A percentile compares a stretch with the other conserved stretches of the same genome.
phyloP scores from a whole-genome alignment of 2,329 filamentous ascomycete species.

The Thelonectria discophora region DNA sequence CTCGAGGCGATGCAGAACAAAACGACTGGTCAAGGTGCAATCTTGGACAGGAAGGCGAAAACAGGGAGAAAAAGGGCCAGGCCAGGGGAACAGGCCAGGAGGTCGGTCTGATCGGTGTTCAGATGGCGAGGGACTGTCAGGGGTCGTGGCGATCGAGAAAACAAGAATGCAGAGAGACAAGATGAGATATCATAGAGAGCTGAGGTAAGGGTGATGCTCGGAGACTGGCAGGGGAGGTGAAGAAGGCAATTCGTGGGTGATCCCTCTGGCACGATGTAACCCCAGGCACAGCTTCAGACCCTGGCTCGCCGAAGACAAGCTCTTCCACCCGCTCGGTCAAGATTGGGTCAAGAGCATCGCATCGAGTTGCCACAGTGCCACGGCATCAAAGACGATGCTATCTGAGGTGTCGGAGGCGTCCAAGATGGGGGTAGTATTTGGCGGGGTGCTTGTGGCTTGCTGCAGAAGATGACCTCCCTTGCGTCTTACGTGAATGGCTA shows the following conservation, averaged over 20 bases:
- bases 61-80: slow-evolving; percentile 10
- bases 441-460: slow-evolving; percentile 14
- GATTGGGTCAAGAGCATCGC: slow-evolving; percentile 2
- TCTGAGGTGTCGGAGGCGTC: background rate
- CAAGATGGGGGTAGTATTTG: background rate
- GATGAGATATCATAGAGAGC: slow-evolving; percentile 29
- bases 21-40: slow-evolving; percentile 4
- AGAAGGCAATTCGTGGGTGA: slow-evolving; percentile 29
- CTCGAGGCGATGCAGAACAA: slow-evolving; percentile 17
- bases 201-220: slow-evolving; percentile 19
- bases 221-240: slow-evolving; percentile 30
- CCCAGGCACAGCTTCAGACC: slow-evolving; percentile 35
- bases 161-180: slow-evolving; percentile 35
- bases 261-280: slow-evolving; percentile 37
- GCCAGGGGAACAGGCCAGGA: background rate
- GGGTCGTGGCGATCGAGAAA: slow-evolving; percentile 31
- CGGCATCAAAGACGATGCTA: background rate
- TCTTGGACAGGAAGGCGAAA: slow-evolving; percentile 16
- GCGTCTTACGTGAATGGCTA: slow-evolving; percentile 22
- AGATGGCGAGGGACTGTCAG: slow-evolving; percentile 29
- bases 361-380: slow-evolving; percentile 16
- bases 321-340: slow-evolving; percentile 32
- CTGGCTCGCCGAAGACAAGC: slow-evolving; percentile 36
- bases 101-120: slow-evolving; percentile 29
- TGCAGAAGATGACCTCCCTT: background rate